Conservation (phyloP, 2,329 filamentous ascomycete genomes). For the Epichloe sp. region DNA sequence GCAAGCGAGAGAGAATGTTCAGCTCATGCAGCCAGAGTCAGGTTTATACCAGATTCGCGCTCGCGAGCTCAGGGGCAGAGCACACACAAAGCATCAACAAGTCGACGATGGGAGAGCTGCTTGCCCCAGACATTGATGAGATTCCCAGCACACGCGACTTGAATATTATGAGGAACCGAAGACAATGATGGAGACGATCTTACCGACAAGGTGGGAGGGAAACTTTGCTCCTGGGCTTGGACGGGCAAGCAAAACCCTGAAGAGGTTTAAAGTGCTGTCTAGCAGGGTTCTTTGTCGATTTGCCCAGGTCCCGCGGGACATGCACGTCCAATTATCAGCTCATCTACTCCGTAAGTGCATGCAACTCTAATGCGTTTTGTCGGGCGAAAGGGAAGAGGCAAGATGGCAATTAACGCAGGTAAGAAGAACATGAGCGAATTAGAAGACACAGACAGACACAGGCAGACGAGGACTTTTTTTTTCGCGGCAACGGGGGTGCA, state of each 20-base stretch:
- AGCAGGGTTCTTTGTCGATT: constrained; percentile 6
- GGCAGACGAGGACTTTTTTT: too few relatives aligned
- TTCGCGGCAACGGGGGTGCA: too few relatives aligned
- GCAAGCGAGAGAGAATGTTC: neutral
- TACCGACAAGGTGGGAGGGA: neutral
- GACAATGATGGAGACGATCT: neutral
- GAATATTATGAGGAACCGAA: neutral
- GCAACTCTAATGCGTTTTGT: too few relatives aligned
- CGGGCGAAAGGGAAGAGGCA: too few relatives aligned
- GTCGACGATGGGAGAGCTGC: constrained; percentile 1
- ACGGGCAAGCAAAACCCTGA: constrained; percentile 3
- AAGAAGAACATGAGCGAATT: too few relatives aligned
- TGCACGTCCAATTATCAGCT: too few relatives aligned
- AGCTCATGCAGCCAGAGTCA: neutral
- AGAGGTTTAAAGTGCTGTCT: neutral
- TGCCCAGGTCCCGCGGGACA: neutral
- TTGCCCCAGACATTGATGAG: neutral
- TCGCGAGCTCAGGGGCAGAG: constrained; percentile 2
- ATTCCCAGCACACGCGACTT: neutral
- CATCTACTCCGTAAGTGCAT: too few relatives aligned
- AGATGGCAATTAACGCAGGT: too few relatives aligned
- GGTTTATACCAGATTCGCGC: constrained; percentile 1
- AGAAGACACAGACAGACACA: too few relatives aligned
- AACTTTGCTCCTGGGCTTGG: neutral
- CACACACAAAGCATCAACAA: neutral